Percentiles rank a stretch among this genome's conserved stretches.
These are phyloP conservation scores for Tetrahymena malaccensis DNA, from an alignment of 73 alveolate genomes.

Conservation along the genomic window DNA sequence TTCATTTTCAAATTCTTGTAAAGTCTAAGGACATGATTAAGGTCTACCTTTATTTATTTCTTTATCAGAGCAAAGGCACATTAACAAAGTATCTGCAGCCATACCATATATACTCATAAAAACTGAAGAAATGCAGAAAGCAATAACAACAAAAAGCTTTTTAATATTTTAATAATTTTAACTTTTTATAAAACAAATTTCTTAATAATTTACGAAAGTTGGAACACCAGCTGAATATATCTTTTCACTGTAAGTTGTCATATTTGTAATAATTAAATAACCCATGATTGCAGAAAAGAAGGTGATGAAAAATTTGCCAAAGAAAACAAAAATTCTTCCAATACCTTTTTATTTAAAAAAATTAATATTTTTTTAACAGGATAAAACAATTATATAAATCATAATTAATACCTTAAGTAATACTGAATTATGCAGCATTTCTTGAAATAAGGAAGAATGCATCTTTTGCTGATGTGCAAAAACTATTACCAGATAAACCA, in stretches of 20 bases:
- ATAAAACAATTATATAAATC: not conserved
- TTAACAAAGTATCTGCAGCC: constrained; percentile 1
- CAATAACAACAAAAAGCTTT: not conserved
- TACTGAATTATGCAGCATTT: constrained; percentile 77
- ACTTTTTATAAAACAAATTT: not conserved
- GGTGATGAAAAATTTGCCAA: constrained; percentile 71
- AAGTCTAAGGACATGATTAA: not conserved
- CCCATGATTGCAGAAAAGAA: constrained; percentile 62
- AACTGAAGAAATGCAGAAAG: not conserved
- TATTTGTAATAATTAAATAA: constrained; percentile 60
- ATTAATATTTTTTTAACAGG: not conserved
- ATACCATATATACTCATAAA: constrained; percentile 1
- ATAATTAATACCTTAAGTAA: constrained; percentile 42
- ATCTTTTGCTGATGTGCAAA: constrained; percentile 89
- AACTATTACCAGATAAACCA: constrained; percentile 77
- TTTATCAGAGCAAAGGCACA: constrained; percentile 2
- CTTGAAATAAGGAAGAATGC: constrained; percentile 80
- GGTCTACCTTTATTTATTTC: not conserved
- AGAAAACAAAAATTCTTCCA: constrained; percentile 68
- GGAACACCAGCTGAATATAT: constrained; percentile 76
- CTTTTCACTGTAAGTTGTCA: constrained; percentile 55
- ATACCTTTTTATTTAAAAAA: constrained; percentile 14
- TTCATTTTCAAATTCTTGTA: not conserved
- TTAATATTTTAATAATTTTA: not conserved
- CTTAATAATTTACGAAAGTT: not conserved